Evolutionary conservation across 2,329 filamentous ascomycete genomes (phyloP), one percentile per base, ranked within the genome.

Genomic region (Drechslerella coelobrocha): DNA sequence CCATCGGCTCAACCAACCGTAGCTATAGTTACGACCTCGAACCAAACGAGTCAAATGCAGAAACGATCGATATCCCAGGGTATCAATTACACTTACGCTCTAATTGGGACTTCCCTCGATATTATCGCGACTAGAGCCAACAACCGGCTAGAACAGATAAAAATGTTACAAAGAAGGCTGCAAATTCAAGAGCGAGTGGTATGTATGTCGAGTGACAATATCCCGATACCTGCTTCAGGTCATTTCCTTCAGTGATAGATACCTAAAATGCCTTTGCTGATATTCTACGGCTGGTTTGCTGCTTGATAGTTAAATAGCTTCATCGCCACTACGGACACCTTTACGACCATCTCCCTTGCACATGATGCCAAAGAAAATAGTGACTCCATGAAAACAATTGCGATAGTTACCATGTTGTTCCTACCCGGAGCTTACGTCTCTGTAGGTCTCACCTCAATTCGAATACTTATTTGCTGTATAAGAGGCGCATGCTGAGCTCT

Each of bases 111-210:
- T 6, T 52, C 48, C 3, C 48, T 52, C 9, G 48, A 29, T 31
- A 52, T 52, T 34, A 6, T 52, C 6, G 26, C 48, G 3, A 34
- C 23, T 10, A 29, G 17, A 19, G 48, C 48, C 8, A 3, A n/a
- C 2, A 5, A 8, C 12, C 24, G 48, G 5, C 12, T 29, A 8
- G 24, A 52, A 21, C 48, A 34, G 34, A n/a, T 52, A 4, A 52
- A 52, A 17, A 29, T 8, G 6, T 34, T 52, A 10, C 48, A 52
- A 34, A 31, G 7, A 4, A 29, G 48, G 17, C 19, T 34, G 48
- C 48, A 52, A 31, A 52, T 52, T 31, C 48, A 52, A 19, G 48
- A 52, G 17, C 23, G 48, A 52, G 48, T 34, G 48, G 48, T 52
- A 17, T 3, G 48, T 29, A 31, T 52, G 5, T 31, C 6, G 10